Percentiles rank a stretch among this genome's conserved stretches.
phyloP scores from a whole-genome alignment of 1,139 yeast genomes.

The Yamadazyma buinensis region DNA sequence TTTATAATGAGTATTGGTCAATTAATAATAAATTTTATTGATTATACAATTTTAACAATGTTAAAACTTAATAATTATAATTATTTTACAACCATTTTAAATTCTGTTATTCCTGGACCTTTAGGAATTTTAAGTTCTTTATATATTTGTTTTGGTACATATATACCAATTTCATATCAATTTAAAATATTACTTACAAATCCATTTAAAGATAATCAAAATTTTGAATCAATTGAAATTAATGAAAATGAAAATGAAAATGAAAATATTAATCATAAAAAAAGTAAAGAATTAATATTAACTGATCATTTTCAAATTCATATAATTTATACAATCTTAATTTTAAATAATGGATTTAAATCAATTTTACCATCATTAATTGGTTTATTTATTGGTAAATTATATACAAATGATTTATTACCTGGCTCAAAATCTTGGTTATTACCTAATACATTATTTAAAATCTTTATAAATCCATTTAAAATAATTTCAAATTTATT shows the following conservation, averaged over 20 bases:
- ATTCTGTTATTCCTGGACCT: slow-evolving; percentile 54
- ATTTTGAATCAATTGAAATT: not conserved
- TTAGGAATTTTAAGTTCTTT: slow-evolving; percentile 58
- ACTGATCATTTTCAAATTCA: slow-evolving; percentile 60
- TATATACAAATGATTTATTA: slow-evolving; percentile 50
- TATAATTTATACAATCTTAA: slow-evolving; percentile 47
- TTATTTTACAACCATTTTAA: slow-evolving; percentile 30
- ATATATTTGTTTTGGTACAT: slow-evolving; percentile 51
- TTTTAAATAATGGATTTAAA: slow-evolving; percentile 50
- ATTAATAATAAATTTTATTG: slow-evolving; percentile 26
- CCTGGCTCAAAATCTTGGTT: slow-evolving; percentile 59
- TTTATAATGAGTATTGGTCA: slow-evolving; percentile 38
- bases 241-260: not conserved
- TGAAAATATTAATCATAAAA: not conserved
- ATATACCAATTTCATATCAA: slow-evolving; percentile 59
- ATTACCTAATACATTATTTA: slow-evolving; percentile 31
- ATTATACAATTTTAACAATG: slow-evolving; percentile 19
- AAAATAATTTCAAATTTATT: slow-evolving; percentile 8
- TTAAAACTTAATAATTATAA: slow-evolving; percentile 11
- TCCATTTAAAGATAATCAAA: slow-evolving; percentile 13
- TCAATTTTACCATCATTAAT: slow-evolving; percentile 49
- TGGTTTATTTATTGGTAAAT: slow-evolving; percentile 60
- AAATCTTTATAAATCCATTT: slow-evolving; percentile 23
- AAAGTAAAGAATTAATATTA: slow-evolving; percentile 28
- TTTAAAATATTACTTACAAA: slow-evolving; percentile 45